A percentile compares a stretch with the other conserved stretches of the same genome.
These are phyloP conservation scores for Fusarium drepaniforme DNA, from an alignment of 2,329 filamentous ascomycete genomes.

Conservation along the genomic window DNA sequence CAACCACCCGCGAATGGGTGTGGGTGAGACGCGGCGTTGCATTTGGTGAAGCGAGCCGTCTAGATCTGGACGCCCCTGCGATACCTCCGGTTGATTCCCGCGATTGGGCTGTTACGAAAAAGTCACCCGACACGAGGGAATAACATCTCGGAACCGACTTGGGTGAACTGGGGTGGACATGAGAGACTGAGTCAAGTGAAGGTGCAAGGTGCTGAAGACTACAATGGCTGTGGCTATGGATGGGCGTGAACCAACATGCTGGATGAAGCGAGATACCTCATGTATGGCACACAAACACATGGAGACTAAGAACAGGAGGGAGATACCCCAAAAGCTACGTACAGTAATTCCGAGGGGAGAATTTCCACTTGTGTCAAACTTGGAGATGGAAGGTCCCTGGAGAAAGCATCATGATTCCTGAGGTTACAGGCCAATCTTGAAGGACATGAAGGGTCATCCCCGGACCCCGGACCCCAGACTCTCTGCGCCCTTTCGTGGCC, in stretches of 20 bases:
- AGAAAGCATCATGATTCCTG: constrained; percentile 4
- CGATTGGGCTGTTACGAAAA: background rate
- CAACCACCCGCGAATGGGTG: constrained; percentile 1
- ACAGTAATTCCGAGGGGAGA: background rate
- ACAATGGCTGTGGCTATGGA: background rate
- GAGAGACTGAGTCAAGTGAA: background rate
- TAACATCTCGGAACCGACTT: background rate
- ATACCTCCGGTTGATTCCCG: background rate
- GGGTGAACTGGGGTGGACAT: background rate
- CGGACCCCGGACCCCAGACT: background rate
- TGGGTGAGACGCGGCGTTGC: background rate
- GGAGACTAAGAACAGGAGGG: background rate
- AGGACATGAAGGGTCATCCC: background rate
- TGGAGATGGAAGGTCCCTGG: background rate
- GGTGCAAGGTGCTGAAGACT: background rate
- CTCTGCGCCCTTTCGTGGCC: background rate
- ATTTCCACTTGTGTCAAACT: background rate
- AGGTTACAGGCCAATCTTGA: background rate
- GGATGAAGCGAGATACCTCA: background rate
- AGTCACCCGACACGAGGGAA: background rate
- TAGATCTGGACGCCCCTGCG: constrained; percentile 2
- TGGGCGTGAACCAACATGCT: background rate
- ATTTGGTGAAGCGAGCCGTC: background rate
- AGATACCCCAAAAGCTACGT: constrained; percentile 2
- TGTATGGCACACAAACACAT: background rate